phyloP scores from a whole-genome alignment of 2,329 filamentous ascomycete species.

The Phyllosticta citribraziliensis region DNA sequence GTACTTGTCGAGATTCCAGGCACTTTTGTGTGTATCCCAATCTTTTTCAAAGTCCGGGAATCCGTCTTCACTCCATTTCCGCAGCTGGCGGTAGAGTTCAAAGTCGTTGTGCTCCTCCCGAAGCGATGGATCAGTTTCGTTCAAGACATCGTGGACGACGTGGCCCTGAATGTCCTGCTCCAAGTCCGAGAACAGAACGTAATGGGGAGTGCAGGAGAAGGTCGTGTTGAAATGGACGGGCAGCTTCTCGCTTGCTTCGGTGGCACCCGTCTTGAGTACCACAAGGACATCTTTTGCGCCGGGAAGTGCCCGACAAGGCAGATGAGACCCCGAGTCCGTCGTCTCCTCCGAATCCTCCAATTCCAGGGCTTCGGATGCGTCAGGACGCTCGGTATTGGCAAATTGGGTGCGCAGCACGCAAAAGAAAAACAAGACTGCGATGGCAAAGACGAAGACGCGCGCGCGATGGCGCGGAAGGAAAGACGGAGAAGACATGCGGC shows the following conservation, averaged over 20 bases:
- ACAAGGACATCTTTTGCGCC: constrained; percentile 45
- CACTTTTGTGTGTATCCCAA: constrained; percentile 23
- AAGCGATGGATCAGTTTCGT: constrained; percentile 30
- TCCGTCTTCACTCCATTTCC: constrained; percentile 29
- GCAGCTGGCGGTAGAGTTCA: constrained; percentile 41
- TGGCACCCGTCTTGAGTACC: constrained; percentile 50
- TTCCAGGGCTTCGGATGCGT: not conserved
- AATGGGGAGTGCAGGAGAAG: constrained; percentile 23
- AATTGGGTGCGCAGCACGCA: not conserved
- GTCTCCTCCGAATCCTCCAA: not conserved
- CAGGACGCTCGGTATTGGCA: not conserved
- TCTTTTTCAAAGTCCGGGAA: constrained; percentile 28
- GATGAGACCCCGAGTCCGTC: constrained; percentile 12
- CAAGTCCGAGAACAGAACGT: constrained; percentile 30
- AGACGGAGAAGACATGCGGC: constrained; percentile 10
- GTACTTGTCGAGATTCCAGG: constrained; percentile 29
- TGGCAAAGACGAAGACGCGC: constrained; percentile 10
- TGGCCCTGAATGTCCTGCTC: constrained; percentile 36
- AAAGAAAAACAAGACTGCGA: not conserved
- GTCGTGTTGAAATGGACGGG: constrained; percentile 34
- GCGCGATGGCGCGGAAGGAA: constrained; percentile 13
- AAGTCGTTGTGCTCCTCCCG: constrained; percentile 39
- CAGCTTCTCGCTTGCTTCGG: constrained; percentile 47
- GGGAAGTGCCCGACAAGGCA: constrained; percentile 20
- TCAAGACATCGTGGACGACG: constrained; percentile 40